Percentiles rank a stretch among this genome's conserved stretches.
These are phyloP conservation scores for Diplodia seriata DNA, from an alignment of 2,329 filamentous ascomycete species.

Conservation along the genomic window DNA sequence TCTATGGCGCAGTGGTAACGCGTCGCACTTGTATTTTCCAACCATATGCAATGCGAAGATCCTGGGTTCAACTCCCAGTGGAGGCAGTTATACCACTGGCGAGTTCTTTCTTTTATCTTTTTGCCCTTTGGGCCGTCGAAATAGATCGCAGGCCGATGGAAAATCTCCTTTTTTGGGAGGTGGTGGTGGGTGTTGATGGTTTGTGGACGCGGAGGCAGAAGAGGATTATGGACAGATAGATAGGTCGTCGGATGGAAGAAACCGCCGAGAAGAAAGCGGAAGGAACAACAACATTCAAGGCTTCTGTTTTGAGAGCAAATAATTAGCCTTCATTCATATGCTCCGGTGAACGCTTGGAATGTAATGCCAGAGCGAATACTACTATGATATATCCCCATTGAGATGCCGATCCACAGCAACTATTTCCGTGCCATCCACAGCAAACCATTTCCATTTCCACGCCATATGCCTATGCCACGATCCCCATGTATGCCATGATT, in stretches of 20 bases:
- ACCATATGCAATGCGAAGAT: constrained; percentile 31
- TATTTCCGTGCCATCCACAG: not conserved
- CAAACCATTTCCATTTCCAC: not conserved
- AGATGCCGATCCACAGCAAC: not conserved
- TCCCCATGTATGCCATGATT: not conserved
- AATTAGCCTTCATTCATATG: not conserved
- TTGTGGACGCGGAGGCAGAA: too few species aligned
- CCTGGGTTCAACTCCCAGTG: constrained; percentile 32
- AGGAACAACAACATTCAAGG: not conserved
- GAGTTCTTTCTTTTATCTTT: constrained; percentile 14
- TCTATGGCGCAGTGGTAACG: constrained; percentile 32
- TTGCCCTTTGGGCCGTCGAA: not conserved
- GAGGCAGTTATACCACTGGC: constrained; percentile 25
- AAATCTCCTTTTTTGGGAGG: not conserved
- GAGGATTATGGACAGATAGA: not conserved
- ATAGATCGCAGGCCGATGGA: not conserved
- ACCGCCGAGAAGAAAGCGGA: not conserved
- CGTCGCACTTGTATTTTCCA: constrained; percentile 31
- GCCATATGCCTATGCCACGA: not conserved
- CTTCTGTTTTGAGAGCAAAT: not conserved
- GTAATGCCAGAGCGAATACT: not conserved
- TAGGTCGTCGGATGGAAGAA: too few species aligned
- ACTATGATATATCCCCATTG: not conserved
- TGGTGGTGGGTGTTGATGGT: not conserved
- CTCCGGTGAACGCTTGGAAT: not conserved